Percentiles rank a stretch among this genome's conserved stretches.
Evolutionary conservation across 768 basidiomycete genomes (phyloP).

Genomic region (Rhizopogon sp.): DNA sequence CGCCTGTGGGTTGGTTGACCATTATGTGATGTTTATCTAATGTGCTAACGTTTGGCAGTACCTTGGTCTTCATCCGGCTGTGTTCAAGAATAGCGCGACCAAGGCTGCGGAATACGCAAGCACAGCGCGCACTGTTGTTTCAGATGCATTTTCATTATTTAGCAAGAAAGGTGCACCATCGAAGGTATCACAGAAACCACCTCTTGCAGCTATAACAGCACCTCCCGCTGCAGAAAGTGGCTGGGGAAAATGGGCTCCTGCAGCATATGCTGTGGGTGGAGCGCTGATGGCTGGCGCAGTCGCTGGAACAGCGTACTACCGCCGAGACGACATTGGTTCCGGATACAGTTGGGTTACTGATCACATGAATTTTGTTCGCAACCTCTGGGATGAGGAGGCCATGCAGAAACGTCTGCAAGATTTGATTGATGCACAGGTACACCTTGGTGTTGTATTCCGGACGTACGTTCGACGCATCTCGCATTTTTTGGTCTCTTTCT

Average conservation of each 20-base stretch:
- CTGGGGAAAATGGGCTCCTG: conserved; percentile 67
- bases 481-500: background rate
- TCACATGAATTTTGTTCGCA: conserved; percentile 87
- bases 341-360: conserved; percentile 77
- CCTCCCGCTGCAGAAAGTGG: conserved; percentile 21
- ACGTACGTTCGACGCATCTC: conserved; percentile 44
- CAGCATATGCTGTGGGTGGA: conserved; percentile 68
- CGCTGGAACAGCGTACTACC: conserved; percentile 80
- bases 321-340: conserved; percentile 65
- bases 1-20: conserved; percentile 59
- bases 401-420: conserved; percentile 58
- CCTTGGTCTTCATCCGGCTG: conserved; percentile 78
- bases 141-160: conserved; percentile 54
- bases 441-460: conserved; percentile 64
- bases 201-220: conserved; percentile 29
- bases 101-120: conserved; percentile 70
- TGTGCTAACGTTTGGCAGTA: conserved; percentile 44
- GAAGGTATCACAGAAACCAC: conserved; percentile 20
- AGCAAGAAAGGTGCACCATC: conserved; percentile 37
- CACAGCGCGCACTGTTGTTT: conserved; percentile 58
- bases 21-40: background rate
- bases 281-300: conserved; percentile 78
- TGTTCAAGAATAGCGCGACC: conserved; percentile 80
- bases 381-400: conserved; percentile 72
- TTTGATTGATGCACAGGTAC: conserved; percentile 54